Evolutionary conservation across 2,329 filamentous ascomycete species (phyloP).

Genomic region (Thielaviopsis ethacetica): DNA sequence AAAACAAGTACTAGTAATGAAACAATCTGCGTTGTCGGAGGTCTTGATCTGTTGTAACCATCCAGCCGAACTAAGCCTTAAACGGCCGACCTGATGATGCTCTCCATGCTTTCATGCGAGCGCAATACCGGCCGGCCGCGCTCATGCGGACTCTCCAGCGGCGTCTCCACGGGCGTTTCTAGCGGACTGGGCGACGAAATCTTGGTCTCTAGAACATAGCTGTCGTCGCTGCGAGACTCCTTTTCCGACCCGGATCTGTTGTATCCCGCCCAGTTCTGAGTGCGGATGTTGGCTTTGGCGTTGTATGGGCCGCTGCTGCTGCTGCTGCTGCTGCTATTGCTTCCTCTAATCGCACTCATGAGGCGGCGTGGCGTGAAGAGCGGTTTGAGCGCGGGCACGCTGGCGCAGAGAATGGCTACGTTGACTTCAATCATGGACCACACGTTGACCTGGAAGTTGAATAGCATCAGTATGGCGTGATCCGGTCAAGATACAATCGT

Average conservation of each 20-base stretch:
- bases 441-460: constrained; percentile 19
- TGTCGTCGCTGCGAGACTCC: background rate
- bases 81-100: too few relatives aligned
- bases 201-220: background rate
- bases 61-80: too few relatives aligned
- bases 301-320: background rate
- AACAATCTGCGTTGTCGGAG: too few relatives aligned
- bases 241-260: constrained; percentile 6
- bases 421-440: constrained; percentile 34
- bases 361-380: constrained; percentile 23
- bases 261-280: constrained; percentile 3
- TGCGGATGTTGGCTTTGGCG: constrained; percentile 4
- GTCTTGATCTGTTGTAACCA: too few relatives aligned
- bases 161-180: too few relatives aligned
- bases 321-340: too few relatives aligned
- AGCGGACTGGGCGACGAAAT: background rate
- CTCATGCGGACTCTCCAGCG: too few relatives aligned
- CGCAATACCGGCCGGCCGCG: too few relatives aligned
- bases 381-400: constrained; percentile 32
- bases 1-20: too few relatives aligned
- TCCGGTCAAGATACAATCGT: constrained; percentile 15
- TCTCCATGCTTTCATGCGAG: too few relatives aligned
- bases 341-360: background rate
- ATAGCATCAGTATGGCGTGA: background rate
- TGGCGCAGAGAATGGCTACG: constrained; percentile 32